A percentile compares a stretch with the other conserved stretches of the same genome.
phyloP scores from a whole-genome alignment of 306 rosid genomes.

The Pyrus pyrifolia region DNA sequence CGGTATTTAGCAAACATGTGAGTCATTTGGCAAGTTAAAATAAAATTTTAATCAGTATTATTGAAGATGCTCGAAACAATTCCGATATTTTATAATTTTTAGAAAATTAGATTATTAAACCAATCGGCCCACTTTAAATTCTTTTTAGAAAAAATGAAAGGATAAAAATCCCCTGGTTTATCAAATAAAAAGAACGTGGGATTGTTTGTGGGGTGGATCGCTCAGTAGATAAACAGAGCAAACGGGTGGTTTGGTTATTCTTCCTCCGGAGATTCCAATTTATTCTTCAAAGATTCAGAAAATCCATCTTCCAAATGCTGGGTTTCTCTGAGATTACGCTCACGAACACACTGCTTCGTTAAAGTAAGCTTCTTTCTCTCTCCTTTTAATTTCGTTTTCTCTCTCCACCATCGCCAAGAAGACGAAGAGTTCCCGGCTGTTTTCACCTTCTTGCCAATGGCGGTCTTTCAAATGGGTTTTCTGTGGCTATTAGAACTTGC shows the following conservation, averaged over 20 bases:
- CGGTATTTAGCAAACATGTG: too few species aligned
- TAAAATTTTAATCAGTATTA: too few species aligned
- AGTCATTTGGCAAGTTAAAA: too few species aligned
- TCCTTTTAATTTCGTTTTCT: background rate
- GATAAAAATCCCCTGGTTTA: slow-evolving; percentile 1
- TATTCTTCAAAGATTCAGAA: slow-evolving; percentile 28
- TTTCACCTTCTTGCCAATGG: slow-evolving; percentile 8
- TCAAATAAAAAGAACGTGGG: background rate
- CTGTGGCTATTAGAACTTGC: slow-evolving; percentile 11
- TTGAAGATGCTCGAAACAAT: too few species aligned
- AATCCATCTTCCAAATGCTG: background rate
- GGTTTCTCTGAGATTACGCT: slow-evolving; percentile 15
- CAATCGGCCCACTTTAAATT: background rate
- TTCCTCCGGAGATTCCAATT: slow-evolving; percentile 11
- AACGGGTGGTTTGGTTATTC: slow-evolving; percentile 12
- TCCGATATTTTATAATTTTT: too few species aligned
- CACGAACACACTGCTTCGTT: background rate
- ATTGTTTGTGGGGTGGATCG: slow-evolving; percentile 1
- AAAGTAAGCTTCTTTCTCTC: slow-evolving; percentile 7
- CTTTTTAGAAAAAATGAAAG: background rate
- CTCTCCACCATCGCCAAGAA: background rate
- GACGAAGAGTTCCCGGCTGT: background rate
- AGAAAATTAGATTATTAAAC: too few species aligned
- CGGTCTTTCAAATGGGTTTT: slow-evolving; percentile 19
- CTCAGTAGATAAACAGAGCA: slow-evolving; percentile 30